These are phyloP conservation scores for Hemisphaericaspora lyxosophila DNA, from an alignment of 1,139 yeast genomes.

Conservation along the genomic window DNA sequence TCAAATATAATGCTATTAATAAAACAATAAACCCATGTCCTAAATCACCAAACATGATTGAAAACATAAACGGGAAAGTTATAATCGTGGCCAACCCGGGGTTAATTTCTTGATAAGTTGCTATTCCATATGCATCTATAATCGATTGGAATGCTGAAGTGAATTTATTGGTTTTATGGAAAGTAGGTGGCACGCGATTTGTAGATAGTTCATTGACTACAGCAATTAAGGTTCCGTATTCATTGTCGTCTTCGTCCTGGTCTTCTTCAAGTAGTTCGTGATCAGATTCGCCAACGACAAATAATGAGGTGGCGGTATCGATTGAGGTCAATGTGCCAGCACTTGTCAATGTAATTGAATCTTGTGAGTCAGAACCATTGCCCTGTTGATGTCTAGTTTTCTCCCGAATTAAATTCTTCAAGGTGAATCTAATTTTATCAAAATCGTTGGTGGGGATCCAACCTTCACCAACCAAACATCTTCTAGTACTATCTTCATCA, in stretches of 20 bases:
- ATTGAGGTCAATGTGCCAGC: slow-evolving; percentile 9
- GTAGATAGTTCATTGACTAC: slow-evolving; percentile 81
- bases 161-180: slow-evolving; percentile 85
- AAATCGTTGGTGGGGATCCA: slow-evolving; percentile 69
- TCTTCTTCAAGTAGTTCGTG: slow-evolving; percentile 15
- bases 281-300: slow-evolving; percentile 49
- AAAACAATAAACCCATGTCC: slow-evolving; percentile 90
- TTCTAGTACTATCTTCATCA: slow-evolving; percentile 80
- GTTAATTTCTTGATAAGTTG: slow-evolving; percentile 91
- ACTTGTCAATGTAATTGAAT: slow-evolving; percentile 6
- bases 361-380: slow-evolving; percentile 15
- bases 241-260: slow-evolving; percentile 21
- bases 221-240: slow-evolving; percentile 36
- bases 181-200: slow-evolving; percentile 89
- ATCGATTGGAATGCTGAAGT: slow-evolving; percentile 90
- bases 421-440: slow-evolving; percentile 23
- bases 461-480: slow-evolving; percentile 95
- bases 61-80: slow-evolving; percentile 98
- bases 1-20: slow-evolving; percentile 69
- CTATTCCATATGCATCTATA: slow-evolving; percentile 93
- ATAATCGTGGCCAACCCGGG: slow-evolving; percentile 94
- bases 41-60: slow-evolving; percentile 97
- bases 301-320: slow-evolving; percentile 34
- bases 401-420: slow-evolving; percentile 26
- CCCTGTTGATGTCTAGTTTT: slow-evolving; percentile 19